Conservation (phyloP, 768 basidiomycete species). For the Goffeauzyma gilvescens region DNA sequence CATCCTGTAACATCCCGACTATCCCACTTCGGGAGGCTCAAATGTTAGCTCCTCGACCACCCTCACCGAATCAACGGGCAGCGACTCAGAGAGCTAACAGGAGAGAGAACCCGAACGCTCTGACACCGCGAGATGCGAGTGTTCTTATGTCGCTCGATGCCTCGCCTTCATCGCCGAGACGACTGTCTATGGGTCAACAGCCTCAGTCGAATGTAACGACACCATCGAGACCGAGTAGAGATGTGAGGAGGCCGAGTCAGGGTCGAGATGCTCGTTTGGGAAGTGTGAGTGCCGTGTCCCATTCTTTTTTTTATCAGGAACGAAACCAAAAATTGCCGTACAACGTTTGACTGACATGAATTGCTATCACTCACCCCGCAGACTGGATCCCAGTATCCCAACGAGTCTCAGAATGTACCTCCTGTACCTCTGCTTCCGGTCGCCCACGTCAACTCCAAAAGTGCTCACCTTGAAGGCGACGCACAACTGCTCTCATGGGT, state of each 20-base stretch:
- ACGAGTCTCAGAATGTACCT: neutral
- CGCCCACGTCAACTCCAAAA: conserved; percentile 4
- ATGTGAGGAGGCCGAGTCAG: conserved; percentile 6
- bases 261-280: neutral
- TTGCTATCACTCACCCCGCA: no score
- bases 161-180: conserved; percentile 20
- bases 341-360: no score
- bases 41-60: conserved; percentile 87
- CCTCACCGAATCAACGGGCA: conserved; percentile 68
- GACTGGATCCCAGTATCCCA: no score
- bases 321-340: no score
- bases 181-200: conserved; percentile 2
- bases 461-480: conserved; percentile 3
- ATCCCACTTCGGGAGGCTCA: conserved; percentile 88
- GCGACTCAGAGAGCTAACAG: conserved; percentile 74
- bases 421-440: neutral
- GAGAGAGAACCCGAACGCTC: conserved; percentile 63
- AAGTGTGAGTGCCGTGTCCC: conserved; percentile 4
- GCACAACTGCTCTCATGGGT: conserved; percentile 62
- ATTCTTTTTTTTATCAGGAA: no score
- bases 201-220: neutral
- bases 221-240: conserved; percentile 7
- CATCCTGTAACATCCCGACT: conserved; percentile 89
- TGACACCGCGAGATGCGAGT: conserved; percentile 52
- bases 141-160: conserved; percentile 46